Base-by-base conservation (phyloP, 306 rosid genomes). In the Vachellia pachyceras region DNA sequence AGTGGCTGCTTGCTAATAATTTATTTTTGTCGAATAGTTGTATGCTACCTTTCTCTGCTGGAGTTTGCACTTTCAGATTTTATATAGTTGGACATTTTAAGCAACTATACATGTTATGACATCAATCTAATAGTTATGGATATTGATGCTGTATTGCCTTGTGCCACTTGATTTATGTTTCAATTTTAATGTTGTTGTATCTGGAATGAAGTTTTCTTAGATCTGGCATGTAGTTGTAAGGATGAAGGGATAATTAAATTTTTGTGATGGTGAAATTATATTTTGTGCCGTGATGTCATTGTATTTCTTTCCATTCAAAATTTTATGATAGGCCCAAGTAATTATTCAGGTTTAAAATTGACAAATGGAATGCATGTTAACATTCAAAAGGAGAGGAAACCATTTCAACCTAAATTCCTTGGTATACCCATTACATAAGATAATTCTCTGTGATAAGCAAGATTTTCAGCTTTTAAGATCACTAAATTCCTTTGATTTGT, bases 401-500 rank as follows among this genome's bases (percentile, higher is more conserved):
- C 73, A 40, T n/a, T 42, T 67, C 33, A 37, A 18, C 29, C 36
- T 10, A 22, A 23, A 41, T 41, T 20, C 15, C 39, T 44, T 23
- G 74, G 52, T 42, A n/a, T 42, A 10, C 33, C 33, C 33, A 29
- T 29, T 29, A 29, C 33, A 2, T 29, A 29, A 29, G 33, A 29
- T 29, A 29, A 29, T 29, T 29, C 25, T 41, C 1, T 69, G n/a
- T 69, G 55, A 5, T 17, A 69, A 49, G 46, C 7, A 42, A 54
- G 65, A 76, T 63, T 54, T 41, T 29, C 7, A 47, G 49, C 71
- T 49, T 60, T 47, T 20, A 55, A 0, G 23, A 23, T 70, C 55
- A 58, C 63, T 82, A 25, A 79, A 4, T 82, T 75, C 33, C 25
- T 6, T 79, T 64, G 54, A 64, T 45, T 55, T 45, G 54, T 70